A percentile compares a stretch with the other conserved stretches of the same genome.
Conservation (phyloP, 2,329 filamentous ascomycete species). For the Epichloe aotearoae region DNA sequence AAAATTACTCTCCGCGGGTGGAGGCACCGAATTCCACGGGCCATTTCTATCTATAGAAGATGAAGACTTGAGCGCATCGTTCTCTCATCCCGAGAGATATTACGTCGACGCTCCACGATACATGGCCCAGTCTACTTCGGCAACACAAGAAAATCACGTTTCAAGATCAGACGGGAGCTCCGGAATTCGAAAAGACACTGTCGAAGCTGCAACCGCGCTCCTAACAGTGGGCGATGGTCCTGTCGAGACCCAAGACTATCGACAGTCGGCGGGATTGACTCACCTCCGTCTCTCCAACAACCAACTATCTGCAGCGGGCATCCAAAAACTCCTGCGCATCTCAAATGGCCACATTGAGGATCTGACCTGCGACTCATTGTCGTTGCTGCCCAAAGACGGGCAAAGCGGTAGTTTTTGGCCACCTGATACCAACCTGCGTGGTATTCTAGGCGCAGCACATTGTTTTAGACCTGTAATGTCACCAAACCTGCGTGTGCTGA, state of each 20-base stretch:
- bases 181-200: slow-evolving; percentile 15
- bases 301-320: slow-evolving; percentile 27
- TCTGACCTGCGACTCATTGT: slow-evolving; percentile 35
- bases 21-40: slow-evolving; percentile 24
- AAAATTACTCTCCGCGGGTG: slow-evolving; percentile 17
- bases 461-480: slow-evolving; percentile 39
- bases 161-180: slow-evolving; percentile 1
- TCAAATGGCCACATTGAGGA: slow-evolving; percentile 35
- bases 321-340: slow-evolving; percentile 29
- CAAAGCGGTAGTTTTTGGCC: slow-evolving; percentile 13
- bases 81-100: slow-evolving; percentile 33
- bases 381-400: slow-evolving; percentile 13
- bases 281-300: slow-evolving; percentile 42
- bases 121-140: slow-evolving; percentile 1
- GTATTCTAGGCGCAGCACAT: slow-evolving; percentile 31
- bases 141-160: not conserved
- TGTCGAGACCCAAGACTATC: slow-evolving; percentile 8
- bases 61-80: slow-evolving; percentile 30
- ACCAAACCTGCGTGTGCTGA: slow-evolving; percentile 37
- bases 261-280: slow-evolving; percentile 26
- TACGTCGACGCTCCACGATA: slow-evolving; percentile 33
- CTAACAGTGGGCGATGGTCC: slow-evolving; percentile 8
- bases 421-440: slow-evolving; percentile 22
- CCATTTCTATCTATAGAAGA: slow-evolving; percentile 33
- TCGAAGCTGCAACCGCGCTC: slow-evolving; percentile 14